These are phyloP conservation scores for Dendrocalamus sinicus DNA, from an alignment of 176 grass and related monocot genomes.

Conservation along the genomic window DNA sequence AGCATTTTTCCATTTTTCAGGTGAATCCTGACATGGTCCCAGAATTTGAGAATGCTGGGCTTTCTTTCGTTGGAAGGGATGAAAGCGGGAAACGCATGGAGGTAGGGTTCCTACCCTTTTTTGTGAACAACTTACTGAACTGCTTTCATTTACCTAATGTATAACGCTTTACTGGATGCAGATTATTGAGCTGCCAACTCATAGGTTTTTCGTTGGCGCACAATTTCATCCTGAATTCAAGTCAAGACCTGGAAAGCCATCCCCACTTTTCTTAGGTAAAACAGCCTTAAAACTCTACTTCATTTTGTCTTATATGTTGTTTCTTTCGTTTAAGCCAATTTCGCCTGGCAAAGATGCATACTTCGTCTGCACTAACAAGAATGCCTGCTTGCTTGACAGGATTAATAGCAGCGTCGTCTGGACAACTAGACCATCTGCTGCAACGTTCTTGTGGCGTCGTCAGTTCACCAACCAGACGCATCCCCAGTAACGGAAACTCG, in stretches of 20 bases:
- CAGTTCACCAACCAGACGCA: background rate
- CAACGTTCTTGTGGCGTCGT: slow-evolving; percentile 26
- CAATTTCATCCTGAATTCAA: slow-evolving; percentile 99
- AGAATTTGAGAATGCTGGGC: slow-evolving; percentile 88
- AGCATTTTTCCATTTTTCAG: slow-evolving; percentile 38
- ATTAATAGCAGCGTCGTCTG: slow-evolving; percentile 67
- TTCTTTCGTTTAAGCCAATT: background rate
- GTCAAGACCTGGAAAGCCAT: slow-evolving; percentile 88
- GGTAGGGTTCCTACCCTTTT: slow-evolving; percentile 35
- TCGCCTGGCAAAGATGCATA: background rate
- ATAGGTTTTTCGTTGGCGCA: slow-evolving; percentile 74
- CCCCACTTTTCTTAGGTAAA: slow-evolving; percentile 91
- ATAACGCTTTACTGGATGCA: slow-evolving; percentile 37
- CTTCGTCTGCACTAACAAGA: background rate
- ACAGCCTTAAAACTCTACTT: background rate
- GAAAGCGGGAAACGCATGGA: slow-evolving; percentile 86
- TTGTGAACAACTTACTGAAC: background rate
- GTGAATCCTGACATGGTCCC: slow-evolving; percentile 93
- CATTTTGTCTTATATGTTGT: background rate
- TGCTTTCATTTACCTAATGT: slow-evolving; percentile 4
- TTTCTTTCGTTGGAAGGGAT: slow-evolving; percentile 85
- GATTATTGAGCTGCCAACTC: slow-evolving; percentile 81
- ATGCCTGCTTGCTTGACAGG: slow-evolving; percentile 46
- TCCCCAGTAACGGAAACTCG: background rate
- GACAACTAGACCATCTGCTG: slow-evolving; percentile 65